Evolutionary conservation across 805 yeast species (phyloP), one percentile per base, ranked within the genome.

Genomic region (Yamadazyma takamatsuzukensis): DNA sequence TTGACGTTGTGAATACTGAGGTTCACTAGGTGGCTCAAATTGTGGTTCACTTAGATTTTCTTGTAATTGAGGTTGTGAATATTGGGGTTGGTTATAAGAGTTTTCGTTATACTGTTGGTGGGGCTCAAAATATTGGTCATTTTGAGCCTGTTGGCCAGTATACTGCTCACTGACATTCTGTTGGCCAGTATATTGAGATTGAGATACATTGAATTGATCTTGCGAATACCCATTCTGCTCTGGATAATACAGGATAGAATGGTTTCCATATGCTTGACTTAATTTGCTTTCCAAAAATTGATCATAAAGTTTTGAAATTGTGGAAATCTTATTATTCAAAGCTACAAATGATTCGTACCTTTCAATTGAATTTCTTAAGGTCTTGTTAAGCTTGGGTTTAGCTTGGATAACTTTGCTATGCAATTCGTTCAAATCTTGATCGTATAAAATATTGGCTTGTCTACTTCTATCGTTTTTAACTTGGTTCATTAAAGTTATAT

Each of bases 291-390:
- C 95, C 38, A 87, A 64, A 30, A 83, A 69, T 39, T 73, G 74
- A 53, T 87, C 95, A 48, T 87, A 88, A n/a, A 82, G 64, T 40
- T 82, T 72, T 49, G 79, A 74, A 19, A 86, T 80, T 4, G 87
- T 79, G 34, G 83, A 80, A 34, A 88, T 72, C 48, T 88, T 86
- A 29, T 82, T 74, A 58, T 83, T 86, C 76, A 84, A 67, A 29
- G 83, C 85, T 41, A 83, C 71, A 40, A 80, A 71, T 14, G 60
- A 55, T 32, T 86, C 90, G 47, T 86, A 76, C 43, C 74, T 79
- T 22, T 72, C 70, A 19, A 72, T 68, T 2, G 85, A 66, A 18
- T 71, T 74, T 27, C 76, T 68, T 18, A 84, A 56, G 10, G 81
- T 72, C 26, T 67, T 65, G 34, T 80, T 79, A 27, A 86, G 53